A percentile compares a stretch with the other conserved stretches of the same genome.
These are phyloP conservation scores for Lodderomyces margitis DNA, from an alignment of 1,139 yeast genomes.

Conservation along the genomic window DNA sequence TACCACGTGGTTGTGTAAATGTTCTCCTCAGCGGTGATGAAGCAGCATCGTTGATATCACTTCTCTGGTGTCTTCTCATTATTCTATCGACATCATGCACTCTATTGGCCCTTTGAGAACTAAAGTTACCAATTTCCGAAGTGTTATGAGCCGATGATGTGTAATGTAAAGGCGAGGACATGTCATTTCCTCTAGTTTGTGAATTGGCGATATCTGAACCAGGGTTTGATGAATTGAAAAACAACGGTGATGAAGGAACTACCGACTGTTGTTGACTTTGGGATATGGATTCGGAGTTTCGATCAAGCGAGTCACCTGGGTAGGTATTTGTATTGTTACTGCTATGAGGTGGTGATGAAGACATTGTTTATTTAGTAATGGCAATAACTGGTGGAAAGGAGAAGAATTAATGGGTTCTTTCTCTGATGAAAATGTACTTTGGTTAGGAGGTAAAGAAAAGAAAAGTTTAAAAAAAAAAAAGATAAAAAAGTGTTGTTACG, in stretches of 20 bases:
- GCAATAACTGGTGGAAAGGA: neutral
- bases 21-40: constrained; percentile 43
- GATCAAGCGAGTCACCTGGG: constrained; percentile 12
- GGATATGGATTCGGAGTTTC: constrained; percentile 31
- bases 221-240: constrained; percentile 50
- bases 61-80: constrained; percentile 40
- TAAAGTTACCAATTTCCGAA: constrained; percentile 26
- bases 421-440: constrained; percentile 7
- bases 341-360: constrained; percentile 30
- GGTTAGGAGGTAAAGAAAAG: constrained; percentile 5
- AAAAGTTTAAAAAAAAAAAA: constrained; percentile 1
- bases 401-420: neutral
- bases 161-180: constrained; percentile 48
- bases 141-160: constrained; percentile 42
- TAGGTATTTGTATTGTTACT: constrained; percentile 19
- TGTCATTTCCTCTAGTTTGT: constrained; percentile 19
- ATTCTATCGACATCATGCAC: constrained; percentile 45
- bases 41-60: constrained; percentile 40
- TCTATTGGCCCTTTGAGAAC: constrained; percentile 28
- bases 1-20: constrained; percentile 18
- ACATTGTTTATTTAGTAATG: constrained; percentile 18
- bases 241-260: constrained; percentile 69
- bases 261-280: constrained; percentile 39
- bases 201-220: constrained; percentile 33
- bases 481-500: constrained; percentile 12